Base-by-base conservation (phyloP, 768 basidiomycete genomes). In the Lyophyllum shimeji region DNA sequence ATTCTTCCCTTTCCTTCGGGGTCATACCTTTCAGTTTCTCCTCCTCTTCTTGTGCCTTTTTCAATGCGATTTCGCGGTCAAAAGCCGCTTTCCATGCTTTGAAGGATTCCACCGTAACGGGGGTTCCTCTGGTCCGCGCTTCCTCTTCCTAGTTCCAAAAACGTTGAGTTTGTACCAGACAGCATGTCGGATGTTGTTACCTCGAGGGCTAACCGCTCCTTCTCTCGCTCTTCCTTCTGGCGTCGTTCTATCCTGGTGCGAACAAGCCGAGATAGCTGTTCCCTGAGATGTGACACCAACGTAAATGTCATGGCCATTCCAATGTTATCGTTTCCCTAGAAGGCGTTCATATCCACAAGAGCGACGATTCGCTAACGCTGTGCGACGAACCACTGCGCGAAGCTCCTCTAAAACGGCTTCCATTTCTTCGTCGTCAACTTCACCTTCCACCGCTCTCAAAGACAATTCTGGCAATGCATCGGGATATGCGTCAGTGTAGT, bases 231-330 rank as follows among this genome's bases (percentile, higher is more conserved):
- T 64, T 83, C 85, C 60, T 78, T 76, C 52, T 78, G 76, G 59
- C 73, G 78, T 56, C 70, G 78, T 54, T 85, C 85, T 18, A 75
- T 76, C 60, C 92, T 82, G 43, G 71, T 65, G 37, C 80, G 80
- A 33, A 93, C 82, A 23, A 95, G 72, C 17, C 67, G 65, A 4
- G 86, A 82, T 15, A 98, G 74, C 48, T 83, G 78, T 70, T 98
- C 95, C 60, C 90, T 80, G 44, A 97, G 80, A 63, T 90, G 87
- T 0, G 90, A 88, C 11, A 94, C 87, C 17, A 99, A 78, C 0
- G 96, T 94, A 67, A 97, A 99, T 17, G 95, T 95, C 95, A 98
- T 98, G 2, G 97, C 95, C 89, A 95, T 95, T 42, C 93, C 93
- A 20, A 93, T 65, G 69, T 90, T 94, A 66, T 95, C 93, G 66